Conservation (phyloP, 1,284 basidiomycete species). For the Pseudozyma sp. region DNA sequence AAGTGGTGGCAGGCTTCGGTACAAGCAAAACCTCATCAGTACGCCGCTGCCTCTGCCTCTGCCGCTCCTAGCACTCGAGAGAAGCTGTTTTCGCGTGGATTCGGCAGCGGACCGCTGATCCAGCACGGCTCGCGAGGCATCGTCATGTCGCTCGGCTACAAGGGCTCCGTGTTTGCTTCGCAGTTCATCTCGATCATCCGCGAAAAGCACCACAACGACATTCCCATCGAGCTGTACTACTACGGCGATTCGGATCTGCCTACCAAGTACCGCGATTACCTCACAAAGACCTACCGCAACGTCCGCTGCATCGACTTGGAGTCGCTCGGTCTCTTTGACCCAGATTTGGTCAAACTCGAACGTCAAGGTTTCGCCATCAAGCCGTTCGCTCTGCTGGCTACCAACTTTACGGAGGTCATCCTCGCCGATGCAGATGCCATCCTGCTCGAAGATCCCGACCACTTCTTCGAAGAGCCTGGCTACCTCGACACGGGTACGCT, state of each 20-base stretch:
- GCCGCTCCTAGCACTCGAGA: background rate
- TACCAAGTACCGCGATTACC: slow-evolving; percentile 40
- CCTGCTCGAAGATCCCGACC: slow-evolving; percentile 40
- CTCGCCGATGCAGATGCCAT: slow-evolving; percentile 52
- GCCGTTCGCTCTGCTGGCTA: slow-evolving; percentile 48
- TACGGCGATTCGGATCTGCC: slow-evolving; percentile 55
- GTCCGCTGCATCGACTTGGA: slow-evolving; percentile 48
- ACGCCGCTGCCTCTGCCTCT: slow-evolving; percentile 3
- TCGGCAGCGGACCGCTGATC: slow-evolving; percentile 3
- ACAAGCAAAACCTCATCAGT: slow-evolving; percentile 26
- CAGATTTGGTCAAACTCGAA: slow-evolving; percentile 41
- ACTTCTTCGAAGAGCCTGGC: slow-evolving; percentile 47
- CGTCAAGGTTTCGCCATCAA: slow-evolving; percentile 54
- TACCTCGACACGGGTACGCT: slow-evolving; percentile 53
- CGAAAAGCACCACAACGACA: slow-evolving; percentile 39
- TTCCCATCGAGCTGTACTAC: slow-evolving; percentile 55
- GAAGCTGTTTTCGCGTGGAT: slow-evolving; percentile 17
- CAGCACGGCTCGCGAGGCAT: slow-evolving; percentile 34
- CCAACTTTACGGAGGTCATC: slow-evolving; percentile 56
- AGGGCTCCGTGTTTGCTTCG: slow-evolving; percentile 41
- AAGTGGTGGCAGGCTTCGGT: slow-evolving; percentile 41
- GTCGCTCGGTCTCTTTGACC: slow-evolving; percentile 42
- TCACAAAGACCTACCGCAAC: slow-evolving; percentile 37
- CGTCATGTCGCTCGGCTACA: slow-evolving; percentile 52
- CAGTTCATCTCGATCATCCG: slow-evolving; percentile 52